A percentile compares a stretch with the other conserved stretches of the same genome.
Evolutionary conservation across 352 stramenopile genomes (phyloP).

Genomic region (Phytophthora cactorum): DNA sequence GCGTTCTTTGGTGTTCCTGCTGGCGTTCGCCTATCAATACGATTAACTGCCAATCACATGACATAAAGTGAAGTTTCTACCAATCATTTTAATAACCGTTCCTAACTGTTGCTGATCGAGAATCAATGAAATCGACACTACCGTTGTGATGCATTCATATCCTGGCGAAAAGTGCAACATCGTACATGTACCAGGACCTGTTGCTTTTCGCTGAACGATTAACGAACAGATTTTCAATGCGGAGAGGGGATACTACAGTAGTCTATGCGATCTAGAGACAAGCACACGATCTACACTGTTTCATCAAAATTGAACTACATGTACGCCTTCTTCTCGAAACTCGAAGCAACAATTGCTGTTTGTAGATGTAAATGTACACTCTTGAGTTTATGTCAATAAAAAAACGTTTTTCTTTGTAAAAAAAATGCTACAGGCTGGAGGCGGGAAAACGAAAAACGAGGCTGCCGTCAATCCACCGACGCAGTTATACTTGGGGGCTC

Average conservation of each 20-base stretch:
- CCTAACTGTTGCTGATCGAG: no score
- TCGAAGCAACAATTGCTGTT: conserved; percentile 4
- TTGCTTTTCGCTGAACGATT: not conserved
- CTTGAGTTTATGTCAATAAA: conserved; percentile 33
- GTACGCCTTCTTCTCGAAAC: conserved; percentile 13
- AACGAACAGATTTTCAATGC: not conserved
- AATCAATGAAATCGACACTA: no score
- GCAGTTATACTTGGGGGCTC: conserved; percentile 41
- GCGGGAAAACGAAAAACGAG: conserved; percentile 30
- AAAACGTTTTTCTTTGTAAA: conserved; percentile 41
- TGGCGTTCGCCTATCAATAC: conserved; percentile 8
- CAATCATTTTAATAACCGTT: conserved; percentile 9
- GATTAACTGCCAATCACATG: conserved; percentile 1
- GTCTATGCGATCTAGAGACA: conserved; percentile 13
- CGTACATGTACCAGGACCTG: no score
- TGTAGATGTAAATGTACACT: conserved; percentile 24
- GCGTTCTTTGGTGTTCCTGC: conserved; percentile 28
- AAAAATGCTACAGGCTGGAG: conserved; percentile 46
- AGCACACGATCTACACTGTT: conserved; percentile 11
- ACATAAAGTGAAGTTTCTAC: not conserved
- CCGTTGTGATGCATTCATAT: no score
- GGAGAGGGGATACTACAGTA: no score
- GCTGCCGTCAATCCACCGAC: conserved; percentile 42
- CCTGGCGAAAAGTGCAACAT: no score
- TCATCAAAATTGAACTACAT: not conserved